Evolutionary conservation across 192 early-diverging fungal genomes (phyloP).

Genomic region (Spizellomyces punctatus): DNA sequence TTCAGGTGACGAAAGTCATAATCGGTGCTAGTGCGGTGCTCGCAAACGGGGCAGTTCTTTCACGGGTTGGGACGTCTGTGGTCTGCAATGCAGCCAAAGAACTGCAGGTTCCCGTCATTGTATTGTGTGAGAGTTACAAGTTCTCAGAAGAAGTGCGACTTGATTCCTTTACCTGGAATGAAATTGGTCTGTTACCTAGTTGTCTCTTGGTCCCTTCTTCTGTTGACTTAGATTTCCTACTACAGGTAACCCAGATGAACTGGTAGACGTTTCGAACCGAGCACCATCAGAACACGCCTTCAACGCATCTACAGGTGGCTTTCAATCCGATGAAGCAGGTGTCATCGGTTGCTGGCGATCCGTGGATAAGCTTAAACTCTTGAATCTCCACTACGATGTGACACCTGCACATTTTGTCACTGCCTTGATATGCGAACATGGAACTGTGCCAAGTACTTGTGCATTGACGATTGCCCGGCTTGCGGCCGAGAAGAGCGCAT

Average conservation of each 20-base stretch:
- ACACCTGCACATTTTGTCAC: conserved; percentile 94
- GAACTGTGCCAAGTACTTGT: conserved; percentile 39
- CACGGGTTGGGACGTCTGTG: conserved; percentile 86
- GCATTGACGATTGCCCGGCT: conserved; percentile 19
- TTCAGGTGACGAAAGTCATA: conserved; percentile 72
- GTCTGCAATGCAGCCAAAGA: conserved; percentile 90
- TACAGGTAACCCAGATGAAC: conserved; percentile 77
- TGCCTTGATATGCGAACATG: conserved; percentile 88
- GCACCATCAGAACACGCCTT: conserved; percentile 23
- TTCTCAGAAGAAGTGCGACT: conserved; percentile 89
- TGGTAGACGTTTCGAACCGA: conserved; percentile 60
- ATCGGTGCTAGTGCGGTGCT: conserved; percentile 91
- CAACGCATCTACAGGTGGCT: conserved; percentile 6
- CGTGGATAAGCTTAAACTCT: conserved; percentile 72
- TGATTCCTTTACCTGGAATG: conserved; percentile 96
- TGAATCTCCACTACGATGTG: conserved; percentile 93
- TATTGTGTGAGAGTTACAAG: conserved; percentile 94
- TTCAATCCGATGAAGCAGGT: neutral
- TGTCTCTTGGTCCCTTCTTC: neutral
- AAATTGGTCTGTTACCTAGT: conserved; percentile 52
- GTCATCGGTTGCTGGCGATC: conserved; percentile 69
- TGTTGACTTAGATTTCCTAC: conserved; percentile 5
- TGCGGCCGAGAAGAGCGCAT: neutral
- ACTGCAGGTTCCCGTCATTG: conserved; percentile 91
- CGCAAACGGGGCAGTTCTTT: conserved; percentile 90